These are phyloP conservation scores for Lantana camara DNA, from an alignment of 257 asterid genomes.

Conservation along the genomic window DNA sequence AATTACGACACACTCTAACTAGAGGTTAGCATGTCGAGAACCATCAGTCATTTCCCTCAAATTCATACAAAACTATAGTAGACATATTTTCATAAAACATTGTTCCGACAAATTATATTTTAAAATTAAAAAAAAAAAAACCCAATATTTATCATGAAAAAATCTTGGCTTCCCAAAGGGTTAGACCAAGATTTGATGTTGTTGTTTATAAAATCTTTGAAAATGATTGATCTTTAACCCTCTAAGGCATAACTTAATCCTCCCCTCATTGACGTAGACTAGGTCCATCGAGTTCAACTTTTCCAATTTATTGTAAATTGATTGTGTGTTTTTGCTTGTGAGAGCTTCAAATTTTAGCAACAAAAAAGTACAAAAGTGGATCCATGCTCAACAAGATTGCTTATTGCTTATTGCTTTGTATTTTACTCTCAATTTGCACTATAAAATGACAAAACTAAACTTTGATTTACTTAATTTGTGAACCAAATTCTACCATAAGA, in stretches of 20 bases:
- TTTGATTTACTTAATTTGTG: neutral
- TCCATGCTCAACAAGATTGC: slow-evolving; percentile 4
- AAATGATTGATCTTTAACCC: slow-evolving; percentile 14
- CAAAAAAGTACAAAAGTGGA: slow-evolving; percentile 11
- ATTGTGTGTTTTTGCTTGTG: neutral
- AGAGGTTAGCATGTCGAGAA: no score
- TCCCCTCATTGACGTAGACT: slow-evolving; percentile 13
- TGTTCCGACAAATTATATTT: no score
- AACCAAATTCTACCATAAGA: neutral
- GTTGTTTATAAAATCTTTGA: neutral
- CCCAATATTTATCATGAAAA: no score
- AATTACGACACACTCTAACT: no score
- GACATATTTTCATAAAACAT: no score
- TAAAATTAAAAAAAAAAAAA: no score
- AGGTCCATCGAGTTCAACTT: slow-evolving; percentile 21
- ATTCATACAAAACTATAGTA: no score
- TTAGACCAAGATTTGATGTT: no score
- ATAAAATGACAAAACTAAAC: slow-evolving; percentile 20
- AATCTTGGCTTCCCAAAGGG: no score
- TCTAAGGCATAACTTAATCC: slow-evolving; percentile 10
- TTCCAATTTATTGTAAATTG: slow-evolving; percentile 27
- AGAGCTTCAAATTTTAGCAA: slow-evolving; percentile 1
- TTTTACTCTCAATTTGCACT: slow-evolving; percentile 23
- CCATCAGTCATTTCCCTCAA: no score
- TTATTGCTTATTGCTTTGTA: neutral